These are phyloP conservation scores for Magnaporthiopsis incrustans DNA, from an alignment of 2,329 filamentous ascomycete genomes.

Conservation along the genomic window DNA sequence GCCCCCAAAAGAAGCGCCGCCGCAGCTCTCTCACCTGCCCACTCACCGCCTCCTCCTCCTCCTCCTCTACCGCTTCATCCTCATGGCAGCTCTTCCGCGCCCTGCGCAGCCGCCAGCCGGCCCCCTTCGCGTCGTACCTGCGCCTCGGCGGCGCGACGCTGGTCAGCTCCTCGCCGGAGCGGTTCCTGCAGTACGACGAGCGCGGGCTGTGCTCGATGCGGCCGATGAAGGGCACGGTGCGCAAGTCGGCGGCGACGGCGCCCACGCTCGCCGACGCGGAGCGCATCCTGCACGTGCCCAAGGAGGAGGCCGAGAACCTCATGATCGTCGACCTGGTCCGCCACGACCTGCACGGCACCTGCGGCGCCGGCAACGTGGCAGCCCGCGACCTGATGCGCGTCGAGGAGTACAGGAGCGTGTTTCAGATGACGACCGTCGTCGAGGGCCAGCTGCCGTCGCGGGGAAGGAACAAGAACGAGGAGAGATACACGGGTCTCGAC, in stretches of 20 bases:
- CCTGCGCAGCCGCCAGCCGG: conserved; percentile 65
- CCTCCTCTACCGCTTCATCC: conserved; percentile 7
- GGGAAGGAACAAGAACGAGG: neutral
- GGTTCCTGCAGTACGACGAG: conserved; percentile 59
- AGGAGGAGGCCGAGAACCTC: conserved; percentile 90
- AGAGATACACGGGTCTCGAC: conserved; percentile 55
- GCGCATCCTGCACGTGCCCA: conserved; percentile 65
- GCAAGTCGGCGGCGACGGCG: conserved; percentile 53
- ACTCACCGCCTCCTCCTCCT: neutral
- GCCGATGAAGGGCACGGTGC: conserved; percentile 96
- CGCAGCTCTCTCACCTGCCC: neutral
- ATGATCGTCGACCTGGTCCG: conserved; percentile 98
- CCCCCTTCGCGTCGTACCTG: conserved; percentile 78
- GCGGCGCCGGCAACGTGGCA: conserved; percentile 62
- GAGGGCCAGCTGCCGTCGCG: conserved; percentile 49
- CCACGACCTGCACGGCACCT: conserved; percentile 83
- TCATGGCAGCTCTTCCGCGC: conserved; percentile 67
- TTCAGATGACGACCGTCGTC: conserved; percentile 84
- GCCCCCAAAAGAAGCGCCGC: conserved; percentile 1
- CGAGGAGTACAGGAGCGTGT: conserved; percentile 86
- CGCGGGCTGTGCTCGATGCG: conserved; percentile 66
- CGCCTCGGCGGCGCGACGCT: conserved; percentile 63
- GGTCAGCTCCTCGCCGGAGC: conserved; percentile 78
- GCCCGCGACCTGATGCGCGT: conserved; percentile 77
- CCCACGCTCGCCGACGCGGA: conserved; percentile 66